These are phyloP conservation scores for Colletotrichum neosansevieriae DNA, from an alignment of 2,329 filamentous ascomycete genomes.

Conservation along the genomic window DNA sequence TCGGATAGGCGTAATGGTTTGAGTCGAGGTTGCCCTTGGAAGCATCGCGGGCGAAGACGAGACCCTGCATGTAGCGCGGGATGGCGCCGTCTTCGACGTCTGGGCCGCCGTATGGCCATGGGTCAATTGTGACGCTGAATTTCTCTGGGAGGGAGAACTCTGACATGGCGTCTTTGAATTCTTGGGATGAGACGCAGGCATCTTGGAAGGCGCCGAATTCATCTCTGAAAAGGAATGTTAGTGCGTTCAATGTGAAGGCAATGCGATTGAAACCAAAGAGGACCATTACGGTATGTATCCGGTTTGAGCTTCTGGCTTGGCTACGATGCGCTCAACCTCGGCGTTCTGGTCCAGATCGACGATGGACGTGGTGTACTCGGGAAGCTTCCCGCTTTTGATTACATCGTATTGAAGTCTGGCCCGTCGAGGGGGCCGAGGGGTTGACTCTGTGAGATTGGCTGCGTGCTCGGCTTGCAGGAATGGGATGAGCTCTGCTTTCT, in stretches of 20 bases:
- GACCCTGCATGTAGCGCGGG: conserved; percentile 61
- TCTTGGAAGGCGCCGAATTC: conserved; percentile 58
- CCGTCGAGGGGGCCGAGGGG: conserved; percentile 58
- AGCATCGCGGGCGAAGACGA: conserved; percentile 60
- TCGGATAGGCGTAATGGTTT: conserved; percentile 72
- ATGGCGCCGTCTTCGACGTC: conserved; percentile 52
- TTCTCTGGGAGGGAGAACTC: conserved; percentile 60
- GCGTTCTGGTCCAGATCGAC: conserved; percentile 52
- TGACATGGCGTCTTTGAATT: conserved; percentile 61
- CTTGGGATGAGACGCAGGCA: conserved; percentile 54
- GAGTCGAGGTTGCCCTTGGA: conserved; percentile 62
- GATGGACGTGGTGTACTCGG: conserved; percentile 51
- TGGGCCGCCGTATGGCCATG: conserved; percentile 74
- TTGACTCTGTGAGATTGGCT: conserved; percentile 57
- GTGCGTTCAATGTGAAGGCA: background rate
- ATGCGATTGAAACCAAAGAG: background rate
- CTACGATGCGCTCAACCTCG: conserved; percentile 46
- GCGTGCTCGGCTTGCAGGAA: conserved; percentile 73
- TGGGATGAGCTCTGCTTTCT: conserved; percentile 67
- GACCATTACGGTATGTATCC: conserved; percentile 50
- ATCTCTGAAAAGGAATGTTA: conserved; percentile 42
- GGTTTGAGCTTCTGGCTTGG: conserved; percentile 50
- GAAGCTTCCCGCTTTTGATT: conserved; percentile 47
- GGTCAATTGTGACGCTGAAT: conserved; percentile 60
- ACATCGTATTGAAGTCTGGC: conserved; percentile 61